Evolutionary conservation across 208 protist genomes (phyloP).

Genomic region (Leishmania tarentolae): DNA sequence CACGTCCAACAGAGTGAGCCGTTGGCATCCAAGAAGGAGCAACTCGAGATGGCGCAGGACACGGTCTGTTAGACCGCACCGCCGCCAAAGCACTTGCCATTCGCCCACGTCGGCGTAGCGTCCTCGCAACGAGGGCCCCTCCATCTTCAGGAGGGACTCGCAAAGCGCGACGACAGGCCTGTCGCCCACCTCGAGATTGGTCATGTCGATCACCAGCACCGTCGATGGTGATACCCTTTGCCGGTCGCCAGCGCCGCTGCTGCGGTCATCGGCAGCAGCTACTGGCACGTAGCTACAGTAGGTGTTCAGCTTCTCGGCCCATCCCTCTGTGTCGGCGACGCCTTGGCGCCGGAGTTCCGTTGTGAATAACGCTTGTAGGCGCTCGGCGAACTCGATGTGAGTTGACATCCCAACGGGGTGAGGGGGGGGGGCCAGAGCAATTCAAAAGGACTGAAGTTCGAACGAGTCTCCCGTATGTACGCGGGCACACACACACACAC

Average conservation of each 20-base stretch:
- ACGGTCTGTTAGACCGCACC: conserved; percentile 57
- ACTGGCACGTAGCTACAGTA: conserved; percentile 21
- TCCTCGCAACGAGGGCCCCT: conserved; percentile 7
- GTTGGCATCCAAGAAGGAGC: conserved; percentile 43
- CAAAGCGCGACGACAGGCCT: conserved; percentile 55
- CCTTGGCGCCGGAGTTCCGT: conserved; percentile 68
- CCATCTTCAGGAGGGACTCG: conserved; percentile 64
- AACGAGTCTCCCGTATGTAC: not conserved
- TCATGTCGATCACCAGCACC: conserved; percentile 34
- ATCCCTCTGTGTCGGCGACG: conserved; percentile 31
- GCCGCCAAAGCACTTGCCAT: conserved; percentile 43
- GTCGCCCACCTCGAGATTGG: conserved; percentile 41
- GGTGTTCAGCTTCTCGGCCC: conserved; percentile 18
- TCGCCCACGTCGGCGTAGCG: conserved; percentile 13
- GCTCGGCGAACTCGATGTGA: conserved; percentile 24
- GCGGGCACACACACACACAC: not conserved
- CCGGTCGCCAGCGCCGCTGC: not conserved
- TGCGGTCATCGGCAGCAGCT: not conserved
- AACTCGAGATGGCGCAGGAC: conserved; percentile 50
- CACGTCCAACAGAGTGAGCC: conserved; percentile 44
- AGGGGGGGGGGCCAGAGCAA: no score
- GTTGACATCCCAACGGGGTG: conserved; percentile 9
- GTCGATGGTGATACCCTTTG: not conserved
- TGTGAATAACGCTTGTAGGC: conserved; percentile 34
- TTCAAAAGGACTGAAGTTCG: not conserved